Evolutionary conservation across 176 grass and related monocot genomes (phyloP), one percentile per base, ranked within the genome.

Genomic region (Juncus inflexus): DNA sequence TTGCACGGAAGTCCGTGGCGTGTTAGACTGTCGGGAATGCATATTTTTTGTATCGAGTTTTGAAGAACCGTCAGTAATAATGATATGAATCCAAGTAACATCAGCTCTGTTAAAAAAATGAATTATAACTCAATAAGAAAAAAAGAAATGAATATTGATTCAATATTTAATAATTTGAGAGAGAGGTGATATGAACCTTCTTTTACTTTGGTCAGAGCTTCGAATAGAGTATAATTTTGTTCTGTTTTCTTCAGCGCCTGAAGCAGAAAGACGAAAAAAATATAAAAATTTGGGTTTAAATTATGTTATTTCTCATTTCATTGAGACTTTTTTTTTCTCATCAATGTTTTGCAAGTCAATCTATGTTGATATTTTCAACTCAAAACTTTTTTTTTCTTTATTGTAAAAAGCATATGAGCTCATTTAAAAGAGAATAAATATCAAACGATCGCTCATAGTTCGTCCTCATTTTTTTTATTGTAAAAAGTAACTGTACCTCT

Each of bases 11-110:
- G 81, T 71, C 70, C 60, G 64, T 58, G 16, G n/a, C 16, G 63
- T 62, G 38, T 74, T 28, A 72, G 19, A 39, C 39, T 61, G 16
- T 67, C 49, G 10, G 62, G 43, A 40, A 83, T 83, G 56, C 81
- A 78, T 8, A 58, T 83, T 52, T 43, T 14, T 61, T 83, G 75
- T 16, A 74, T 60, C 10, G 19, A 28, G 4, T 56, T 75, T 55
- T 83, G 69, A 60, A 69, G 67, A 53, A 78, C 81, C 43, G 75
- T 62, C 7, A 83, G 37, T 68, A 78, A 43, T 37, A 78, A 55
- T 4, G 75, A 83, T 52, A 83, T 78, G 69, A 83, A 74, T 4
- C 75, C 81, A 41, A 83, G 41, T 43, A 83, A 62, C 81, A 83
- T 83, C 38, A 83, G 43, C 35, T 83, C 81, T 83, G 56, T 14